phyloP scores from a whole-genome alignment of 139 green algal species.

The Micractinium sp. region DNA sequence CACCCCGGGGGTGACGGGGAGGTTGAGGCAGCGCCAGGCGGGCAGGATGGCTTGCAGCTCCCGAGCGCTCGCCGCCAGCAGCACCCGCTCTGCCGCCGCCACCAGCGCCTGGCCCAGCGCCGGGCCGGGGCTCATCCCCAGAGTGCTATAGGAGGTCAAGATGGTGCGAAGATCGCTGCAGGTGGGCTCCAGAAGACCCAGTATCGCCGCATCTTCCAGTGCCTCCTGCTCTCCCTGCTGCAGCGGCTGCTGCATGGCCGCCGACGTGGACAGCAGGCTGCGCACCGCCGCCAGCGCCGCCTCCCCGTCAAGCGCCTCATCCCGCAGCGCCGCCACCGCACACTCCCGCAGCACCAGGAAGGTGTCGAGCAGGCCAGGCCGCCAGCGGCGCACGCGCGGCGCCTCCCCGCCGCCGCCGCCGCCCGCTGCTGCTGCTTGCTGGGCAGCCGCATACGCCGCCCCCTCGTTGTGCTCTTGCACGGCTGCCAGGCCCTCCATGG shows the following conservation, averaged over 20 bases:
- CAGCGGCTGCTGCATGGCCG: background rate
- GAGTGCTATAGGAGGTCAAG: background rate
- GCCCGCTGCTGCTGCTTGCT: background rate
- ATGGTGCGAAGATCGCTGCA: background rate
- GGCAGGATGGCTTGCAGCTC: background rate
- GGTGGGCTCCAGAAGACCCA: background rate
- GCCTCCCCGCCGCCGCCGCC: no score
- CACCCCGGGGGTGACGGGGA: background rate
- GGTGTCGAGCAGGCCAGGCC: background rate
- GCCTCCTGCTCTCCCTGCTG: background rate
- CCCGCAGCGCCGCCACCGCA: background rate
- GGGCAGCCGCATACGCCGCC: no score
- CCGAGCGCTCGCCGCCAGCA: background rate
- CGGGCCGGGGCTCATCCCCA: background rate
- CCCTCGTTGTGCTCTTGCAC: background rate
- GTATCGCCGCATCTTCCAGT: background rate
- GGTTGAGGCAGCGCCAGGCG: background rate
- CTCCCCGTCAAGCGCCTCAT: background rate
- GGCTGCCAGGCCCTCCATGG: background rate
- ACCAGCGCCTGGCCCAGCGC: background rate
- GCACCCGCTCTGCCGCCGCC: background rate
- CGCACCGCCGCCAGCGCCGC: background rate
- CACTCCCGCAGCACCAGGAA: background rate
- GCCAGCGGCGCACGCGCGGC: no score
- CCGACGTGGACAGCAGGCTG: background rate